phyloP scores from a whole-genome alignment of 1,284 basidiomycete genomes.

The Malassezia equina region DNA sequence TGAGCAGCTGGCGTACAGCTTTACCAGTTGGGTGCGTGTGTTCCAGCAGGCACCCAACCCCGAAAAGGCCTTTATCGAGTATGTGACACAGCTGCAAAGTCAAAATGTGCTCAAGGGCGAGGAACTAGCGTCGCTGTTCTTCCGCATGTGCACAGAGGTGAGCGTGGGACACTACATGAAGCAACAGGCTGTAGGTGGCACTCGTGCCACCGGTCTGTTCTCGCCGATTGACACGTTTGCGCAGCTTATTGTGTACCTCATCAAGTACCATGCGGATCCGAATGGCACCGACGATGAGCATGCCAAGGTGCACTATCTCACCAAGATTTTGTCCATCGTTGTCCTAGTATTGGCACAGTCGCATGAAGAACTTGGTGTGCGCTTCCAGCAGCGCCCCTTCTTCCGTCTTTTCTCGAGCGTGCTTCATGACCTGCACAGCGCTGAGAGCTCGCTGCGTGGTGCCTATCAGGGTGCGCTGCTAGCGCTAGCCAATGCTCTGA shows the following conservation, averaged over 20 bases:
- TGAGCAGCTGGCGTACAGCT: conserved; percentile 55
- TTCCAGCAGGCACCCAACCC: conserved; percentile 80
- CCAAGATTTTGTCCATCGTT: conserved; percentile 94
- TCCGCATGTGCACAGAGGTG: conserved; percentile 91
- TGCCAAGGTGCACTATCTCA: conserved; percentile 89
- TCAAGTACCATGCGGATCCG: conserved; percentile 96
- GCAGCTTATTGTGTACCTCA: conserved; percentile 88
- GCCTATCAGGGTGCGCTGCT: conserved; percentile 83
- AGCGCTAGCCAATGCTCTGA: conserved; percentile 82
- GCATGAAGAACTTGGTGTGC: conserved; percentile 81
- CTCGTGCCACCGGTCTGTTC: conserved; percentile 61
- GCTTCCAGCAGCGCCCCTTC: conserved; percentile 96
- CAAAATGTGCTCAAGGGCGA: conserved; percentile 94
- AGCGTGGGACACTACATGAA: conserved; percentile 86
- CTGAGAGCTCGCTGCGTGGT: conserved; percentile 67
- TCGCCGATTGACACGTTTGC: conserved; percentile 92
- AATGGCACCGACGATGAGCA: conserved; percentile 74
- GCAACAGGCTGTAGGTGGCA: conserved; percentile 67
- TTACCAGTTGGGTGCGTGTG: conserved; percentile 79
- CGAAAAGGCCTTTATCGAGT: conserved; percentile 93
- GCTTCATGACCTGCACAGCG: conserved; percentile 74
- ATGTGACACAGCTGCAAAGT: conserved; percentile 88
- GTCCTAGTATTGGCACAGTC: conserved; percentile 87
- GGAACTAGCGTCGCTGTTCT: conserved; percentile 93
- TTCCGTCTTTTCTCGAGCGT: conserved; percentile 97